Evolutionary conservation across 306 rosid species (phyloP).

Genomic region (Cucurbita moschata): DNA sequence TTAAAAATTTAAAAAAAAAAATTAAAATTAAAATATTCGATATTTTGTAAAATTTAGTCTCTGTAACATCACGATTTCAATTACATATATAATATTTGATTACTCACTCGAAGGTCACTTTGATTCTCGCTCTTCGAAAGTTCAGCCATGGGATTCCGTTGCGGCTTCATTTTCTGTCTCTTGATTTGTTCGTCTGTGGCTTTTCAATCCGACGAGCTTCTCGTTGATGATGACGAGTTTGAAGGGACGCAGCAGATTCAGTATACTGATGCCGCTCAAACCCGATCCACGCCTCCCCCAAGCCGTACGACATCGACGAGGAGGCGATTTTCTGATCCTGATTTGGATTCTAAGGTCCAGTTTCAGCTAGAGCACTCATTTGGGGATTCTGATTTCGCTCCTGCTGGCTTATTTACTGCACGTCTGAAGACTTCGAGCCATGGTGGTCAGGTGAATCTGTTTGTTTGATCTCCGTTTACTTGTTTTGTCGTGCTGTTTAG

Average conservation of each 20-base stretch:
- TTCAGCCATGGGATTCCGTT: constrained; percentile 7
- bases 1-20: no score
- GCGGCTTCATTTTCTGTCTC: constrained; percentile 19
- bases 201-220: constrained; percentile 92
- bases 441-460: constrained; percentile 60
- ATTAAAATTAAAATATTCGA: no score
- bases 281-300: constrained; percentile 13
- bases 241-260: constrained; percentile 34
- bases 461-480: not conserved
- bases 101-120: not conserved
- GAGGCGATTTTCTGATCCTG: constrained; percentile 56
- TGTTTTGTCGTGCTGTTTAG: not conserved
- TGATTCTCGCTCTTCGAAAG: not conserved
- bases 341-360: constrained; percentile 86
- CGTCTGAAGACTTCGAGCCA: constrained; percentile 85
- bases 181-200: constrained; percentile 20
- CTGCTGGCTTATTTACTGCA: constrained; percentile 79
- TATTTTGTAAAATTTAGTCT: no score
- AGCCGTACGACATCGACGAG: constrained; percentile 21
- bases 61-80: no score
- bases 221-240: constrained; percentile 79
- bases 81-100: not conserved
- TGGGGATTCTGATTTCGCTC: constrained; percentile 64
- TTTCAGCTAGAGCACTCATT: constrained; percentile 77
- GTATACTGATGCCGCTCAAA: constrained; percentile 19